Evolutionary conservation across 140 eudicot species (phyloP).

Genomic region (Bidens hawaiensis): DNA sequence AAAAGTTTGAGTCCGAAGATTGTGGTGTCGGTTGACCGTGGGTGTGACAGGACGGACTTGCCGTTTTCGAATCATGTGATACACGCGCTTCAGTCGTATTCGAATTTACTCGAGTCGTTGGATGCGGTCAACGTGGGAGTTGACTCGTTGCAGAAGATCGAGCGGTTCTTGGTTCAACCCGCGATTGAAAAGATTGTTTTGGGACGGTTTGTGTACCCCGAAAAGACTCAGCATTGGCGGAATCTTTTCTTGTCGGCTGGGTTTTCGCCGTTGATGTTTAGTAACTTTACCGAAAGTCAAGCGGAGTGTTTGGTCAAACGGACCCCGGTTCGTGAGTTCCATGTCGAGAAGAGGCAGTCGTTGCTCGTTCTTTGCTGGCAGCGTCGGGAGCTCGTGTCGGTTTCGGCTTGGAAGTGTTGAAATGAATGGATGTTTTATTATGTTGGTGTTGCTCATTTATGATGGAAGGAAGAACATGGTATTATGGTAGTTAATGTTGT

Average conservation of each 20-base stretch:
- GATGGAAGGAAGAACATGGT: slow-evolving; percentile 17
- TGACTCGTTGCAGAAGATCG: slow-evolving; percentile 81
- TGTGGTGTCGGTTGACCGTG: slow-evolving; percentile 71
- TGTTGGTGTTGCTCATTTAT: slow-evolving; percentile 30
- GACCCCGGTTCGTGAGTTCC: slow-evolving; percentile 78
- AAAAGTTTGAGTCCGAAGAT: slow-evolving; percentile 61
- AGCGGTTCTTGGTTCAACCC: slow-evolving; percentile 68
- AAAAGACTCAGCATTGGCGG: slow-evolving; percentile 77
- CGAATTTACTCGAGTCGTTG: slow-evolving; percentile 72
- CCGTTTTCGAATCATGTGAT: slow-evolving; percentile 66
- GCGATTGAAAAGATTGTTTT: slow-evolving; percentile 56
- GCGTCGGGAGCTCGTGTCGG: slow-evolving; percentile 73
- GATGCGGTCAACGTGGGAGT: slow-evolving; percentile 61
- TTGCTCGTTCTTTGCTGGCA: slow-evolving; percentile 88
- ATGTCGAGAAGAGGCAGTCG: slow-evolving; percentile 76
- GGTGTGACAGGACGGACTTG: slow-evolving; percentile 74
- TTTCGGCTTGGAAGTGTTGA: slow-evolving; percentile 89
- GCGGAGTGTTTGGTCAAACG: slow-evolving; percentile 82
- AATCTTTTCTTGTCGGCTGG: slow-evolving; percentile 60
- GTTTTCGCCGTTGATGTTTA: slow-evolving; percentile 58
- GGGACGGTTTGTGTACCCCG: slow-evolving; percentile 52
- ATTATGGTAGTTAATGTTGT: slow-evolving; percentile 19
- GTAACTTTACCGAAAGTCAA: slow-evolving; percentile 80
- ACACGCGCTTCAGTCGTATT: slow-evolving; percentile 70
- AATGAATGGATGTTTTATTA: slow-evolving; percentile 25